Percentiles rank a stretch among this genome's conserved stretches.
Evolutionary conservation across 495 filamentous ascomycete genomes (phyloP).

Genomic region (Gamarada debralockiae): DNA sequence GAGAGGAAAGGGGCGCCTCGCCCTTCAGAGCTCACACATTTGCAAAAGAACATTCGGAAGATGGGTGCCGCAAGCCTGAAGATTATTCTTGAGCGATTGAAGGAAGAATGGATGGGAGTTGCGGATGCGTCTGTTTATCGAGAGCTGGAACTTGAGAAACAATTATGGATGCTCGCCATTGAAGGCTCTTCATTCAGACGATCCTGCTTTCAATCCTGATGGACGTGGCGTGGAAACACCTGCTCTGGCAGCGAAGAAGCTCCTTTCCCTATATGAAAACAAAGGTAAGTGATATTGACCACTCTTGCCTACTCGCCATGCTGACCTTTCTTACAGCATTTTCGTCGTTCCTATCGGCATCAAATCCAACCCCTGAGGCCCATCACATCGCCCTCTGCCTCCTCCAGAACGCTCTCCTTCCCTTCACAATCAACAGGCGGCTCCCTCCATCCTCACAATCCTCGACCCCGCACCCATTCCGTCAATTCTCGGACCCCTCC

Average conservation of each 20-base stretch:
- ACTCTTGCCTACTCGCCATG: background rate
- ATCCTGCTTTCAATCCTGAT: background rate
- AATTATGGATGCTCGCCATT: constrained; percentile 25
- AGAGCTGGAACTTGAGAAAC: constrained; percentile 23
- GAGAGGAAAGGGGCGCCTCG: background rate
- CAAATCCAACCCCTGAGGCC: constrained; percentile 5
- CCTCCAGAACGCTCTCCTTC: background rate
- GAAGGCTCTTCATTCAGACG: background rate
- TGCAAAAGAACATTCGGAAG: constrained; percentile 36
- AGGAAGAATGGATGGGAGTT: constrained; percentile 34
- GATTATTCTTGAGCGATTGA: constrained; percentile 38
- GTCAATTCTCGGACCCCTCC: constrained; percentile 37
- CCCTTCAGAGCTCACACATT: constrained; percentile 10
- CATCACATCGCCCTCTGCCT: constrained; percentile 18
- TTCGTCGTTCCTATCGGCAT: constrained; percentile 16
- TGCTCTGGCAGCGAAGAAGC: constrained; percentile 4
- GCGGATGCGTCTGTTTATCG: constrained; percentile 28
- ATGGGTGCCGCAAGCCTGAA: constrained; percentile 40
- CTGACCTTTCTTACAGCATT: constrained; percentile 11
- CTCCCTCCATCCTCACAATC: constrained; percentile 29
- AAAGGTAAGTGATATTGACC: constrained; percentile 14
- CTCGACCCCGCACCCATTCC: constrained; percentile 43
- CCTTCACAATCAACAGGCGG: constrained; percentile 14
- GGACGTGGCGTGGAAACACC: background rate
- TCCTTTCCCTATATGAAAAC: constrained; percentile 23